Percentiles rank a stretch among this genome's conserved stretches.
These are phyloP conservation scores for Xylaria digitata DNA, from an alignment of 2,329 filamentous ascomycete species.

Conservation along the genomic window DNA sequence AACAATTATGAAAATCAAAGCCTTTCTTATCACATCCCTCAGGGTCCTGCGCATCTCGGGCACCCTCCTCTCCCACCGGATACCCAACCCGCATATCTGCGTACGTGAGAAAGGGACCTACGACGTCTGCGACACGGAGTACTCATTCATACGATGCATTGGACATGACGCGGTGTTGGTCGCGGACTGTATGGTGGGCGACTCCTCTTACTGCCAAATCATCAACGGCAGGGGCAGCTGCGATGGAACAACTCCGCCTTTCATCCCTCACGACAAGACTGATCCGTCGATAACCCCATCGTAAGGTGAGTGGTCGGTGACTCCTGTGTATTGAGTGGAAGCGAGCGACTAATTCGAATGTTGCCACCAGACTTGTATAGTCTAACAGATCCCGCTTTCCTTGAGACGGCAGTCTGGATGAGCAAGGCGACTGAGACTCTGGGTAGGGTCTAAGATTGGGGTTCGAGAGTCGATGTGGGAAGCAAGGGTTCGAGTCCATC, in stretches of 20 bases:
- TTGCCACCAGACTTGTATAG: neutral
- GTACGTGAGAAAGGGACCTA: slow-evolving; percentile 15
- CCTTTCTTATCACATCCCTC: slow-evolving; percentile 15
- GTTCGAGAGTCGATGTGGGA: too few species aligned
- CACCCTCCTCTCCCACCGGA: neutral
- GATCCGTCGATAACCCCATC: neutral
- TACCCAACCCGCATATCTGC: slow-evolving; percentile 19
- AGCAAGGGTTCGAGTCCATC: too few species aligned
- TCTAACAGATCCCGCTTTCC: too few species aligned
- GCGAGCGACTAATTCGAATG: neutral
- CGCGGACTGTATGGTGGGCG: slow-evolving; percentile 13
- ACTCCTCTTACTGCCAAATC: slow-evolving; percentile 22
- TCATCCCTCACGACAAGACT: slow-evolving; percentile 1
- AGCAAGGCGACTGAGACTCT: neutral
- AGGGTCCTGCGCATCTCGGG: neutral
- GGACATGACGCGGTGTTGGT: slow-evolving; percentile 28
- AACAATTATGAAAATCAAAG: slow-evolving; percentile 16
- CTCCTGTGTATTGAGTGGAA: too few species aligned
- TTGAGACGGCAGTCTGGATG: neutral
- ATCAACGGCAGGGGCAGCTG: slow-evolving; percentile 24
- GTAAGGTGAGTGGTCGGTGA: neutral
- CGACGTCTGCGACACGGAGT: slow-evolving; percentile 32
- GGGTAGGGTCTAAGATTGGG: neutral
- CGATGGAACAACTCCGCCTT: slow-evolving; percentile 22
- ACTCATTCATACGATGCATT: slow-evolving; percentile 30